Percentiles rank a stretch among this genome's conserved stretches.
These are phyloP conservation scores for Fusarium pseudonygamai DNA, from an alignment of 2,329 filamentous ascomycete species.

Conservation along the genomic window DNA sequence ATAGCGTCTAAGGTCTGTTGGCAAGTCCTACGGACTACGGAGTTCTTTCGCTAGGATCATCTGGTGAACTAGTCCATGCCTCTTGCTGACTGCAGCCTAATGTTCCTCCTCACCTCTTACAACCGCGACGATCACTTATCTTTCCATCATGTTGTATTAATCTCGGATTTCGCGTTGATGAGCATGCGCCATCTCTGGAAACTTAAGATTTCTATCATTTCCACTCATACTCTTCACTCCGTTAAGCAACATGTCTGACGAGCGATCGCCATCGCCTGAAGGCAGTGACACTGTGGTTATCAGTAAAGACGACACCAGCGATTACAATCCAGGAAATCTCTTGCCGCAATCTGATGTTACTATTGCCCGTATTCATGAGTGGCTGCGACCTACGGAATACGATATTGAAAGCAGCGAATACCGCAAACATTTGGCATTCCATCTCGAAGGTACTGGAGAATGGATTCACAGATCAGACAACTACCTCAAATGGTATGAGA, in stretches of 20 bases:
- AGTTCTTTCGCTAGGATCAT: not conserved
- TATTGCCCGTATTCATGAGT: slow-evolving; percentile 36
- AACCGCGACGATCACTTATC: not conserved
- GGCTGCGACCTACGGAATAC: slow-evolving; percentile 35
- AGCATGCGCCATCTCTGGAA: not conserved
- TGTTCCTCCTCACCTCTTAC: not conserved
- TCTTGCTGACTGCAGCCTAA: not conserved
- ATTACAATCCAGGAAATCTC: slow-evolving; percentile 48
- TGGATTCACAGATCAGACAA: slow-evolving; percentile 13
- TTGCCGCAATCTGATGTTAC: slow-evolving; percentile 41
- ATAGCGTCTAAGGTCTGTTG: not conserved
- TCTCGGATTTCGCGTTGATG: not conserved
- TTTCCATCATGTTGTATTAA: not conserved
- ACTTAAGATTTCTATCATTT: fast-evolving
- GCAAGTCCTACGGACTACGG: not conserved
- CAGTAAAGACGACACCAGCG: slow-evolving; percentile 36
- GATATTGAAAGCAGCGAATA: slow-evolving; percentile 27
- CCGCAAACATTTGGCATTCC: slow-evolving; percentile 29
- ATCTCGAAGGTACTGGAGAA: slow-evolving; percentile 19
- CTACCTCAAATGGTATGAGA: slow-evolving; percentile 22
- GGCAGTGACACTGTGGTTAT: slow-evolving; percentile 25
- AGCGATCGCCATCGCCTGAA: not conserved
- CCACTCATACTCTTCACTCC: not conserved
- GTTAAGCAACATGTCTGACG: not conserved
- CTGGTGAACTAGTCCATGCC: not conserved